A percentile compares a stretch with the other conserved stretches of the same genome.
Conservation (phyloP, 352 stramenopile genomes). For the Phytophthora megakarya region DNA sequence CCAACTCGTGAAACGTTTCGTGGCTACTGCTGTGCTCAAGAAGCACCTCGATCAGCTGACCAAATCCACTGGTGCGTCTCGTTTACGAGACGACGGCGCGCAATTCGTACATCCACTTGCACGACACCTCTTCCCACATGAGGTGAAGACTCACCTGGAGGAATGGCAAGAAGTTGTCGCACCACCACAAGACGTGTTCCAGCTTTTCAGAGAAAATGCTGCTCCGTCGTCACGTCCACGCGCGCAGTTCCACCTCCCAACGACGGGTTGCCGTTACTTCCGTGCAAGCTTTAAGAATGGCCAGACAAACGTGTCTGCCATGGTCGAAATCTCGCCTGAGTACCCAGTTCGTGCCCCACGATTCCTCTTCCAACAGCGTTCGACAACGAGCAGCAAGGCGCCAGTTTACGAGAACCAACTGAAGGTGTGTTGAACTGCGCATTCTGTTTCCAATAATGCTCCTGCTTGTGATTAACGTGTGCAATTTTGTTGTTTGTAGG, state of each 20-base stretch:
- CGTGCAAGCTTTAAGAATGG: slow-evolving; percentile 53
- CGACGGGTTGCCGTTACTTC: slow-evolving; percentile 58
- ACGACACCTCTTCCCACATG: slow-evolving; percentile 45
- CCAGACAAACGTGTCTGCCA: slow-evolving; percentile 43
- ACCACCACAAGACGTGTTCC: slow-evolving; percentile 45
- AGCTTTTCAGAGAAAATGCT: slow-evolving; percentile 43
- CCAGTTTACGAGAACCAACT: slow-evolving; percentile 59
- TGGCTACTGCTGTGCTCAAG: slow-evolving; percentile 46
- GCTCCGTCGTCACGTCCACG: slow-evolving; percentile 15
- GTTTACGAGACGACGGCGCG: slow-evolving; percentile 8
- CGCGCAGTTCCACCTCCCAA: slow-evolving; percentile 33
- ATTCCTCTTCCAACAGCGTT: slow-evolving; percentile 62
- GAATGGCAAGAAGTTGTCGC: slow-evolving; percentile 55
- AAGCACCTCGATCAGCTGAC: slow-evolving; percentile 50
- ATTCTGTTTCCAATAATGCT: background rate
- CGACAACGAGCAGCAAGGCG: slow-evolving; percentile 26
- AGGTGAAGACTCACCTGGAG: slow-evolving; percentile 55
- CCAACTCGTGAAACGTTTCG: slow-evolving; percentile 64
- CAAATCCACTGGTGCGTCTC: slow-evolving; percentile 25
- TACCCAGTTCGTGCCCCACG: slow-evolving; percentile 68
- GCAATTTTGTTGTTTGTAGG: slow-evolving; percentile 32
- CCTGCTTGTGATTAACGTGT: slow-evolving; percentile 1
- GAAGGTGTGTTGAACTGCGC: slow-evolving; percentile 48
- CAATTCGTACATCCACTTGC: slow-evolving; percentile 44
- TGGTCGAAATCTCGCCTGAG: slow-evolving; percentile 67